phyloP scores from a whole-genome alignment of 208 protist genomes.

The Leptomonas pyrrhocoris region DNA sequence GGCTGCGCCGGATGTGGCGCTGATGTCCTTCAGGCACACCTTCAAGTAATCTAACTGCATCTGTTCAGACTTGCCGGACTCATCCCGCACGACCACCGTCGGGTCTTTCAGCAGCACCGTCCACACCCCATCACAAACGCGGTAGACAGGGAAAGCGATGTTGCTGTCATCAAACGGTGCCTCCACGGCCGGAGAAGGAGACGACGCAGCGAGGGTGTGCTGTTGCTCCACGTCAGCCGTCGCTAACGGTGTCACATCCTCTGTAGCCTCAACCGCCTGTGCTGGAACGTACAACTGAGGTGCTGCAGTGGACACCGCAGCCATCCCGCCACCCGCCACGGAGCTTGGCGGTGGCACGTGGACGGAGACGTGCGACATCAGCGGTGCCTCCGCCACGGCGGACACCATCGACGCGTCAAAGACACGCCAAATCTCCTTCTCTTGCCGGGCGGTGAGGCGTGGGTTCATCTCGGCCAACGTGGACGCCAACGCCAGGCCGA shows the following conservation, averaged over 20 bases:
- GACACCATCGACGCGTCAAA: slow-evolving; percentile 80
- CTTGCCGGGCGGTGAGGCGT: slow-evolving; percentile 59
- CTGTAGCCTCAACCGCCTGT: neutral
- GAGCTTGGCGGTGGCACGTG: slow-evolving; percentile 38
- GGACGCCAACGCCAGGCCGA: slow-evolving; percentile 68
- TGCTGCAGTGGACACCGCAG: neutral
- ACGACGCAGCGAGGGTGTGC: neutral
- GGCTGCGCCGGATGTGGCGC: neutral
- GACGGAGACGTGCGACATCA: slow-evolving; percentile 60
- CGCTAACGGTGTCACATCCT: neutral
- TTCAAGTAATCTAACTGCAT: slow-evolving; percentile 83
- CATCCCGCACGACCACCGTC: slow-evolving; percentile 65
- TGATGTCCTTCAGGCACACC: slow-evolving; percentile 45
- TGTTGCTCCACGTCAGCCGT: neutral
- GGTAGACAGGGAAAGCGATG: slow-evolving; percentile 78
- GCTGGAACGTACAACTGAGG: slow-evolving; percentile 16
- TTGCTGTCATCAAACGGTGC: slow-evolving; percentile 30
- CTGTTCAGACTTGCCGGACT: slow-evolving; percentile 55
- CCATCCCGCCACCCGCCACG: slow-evolving; percentile 12
- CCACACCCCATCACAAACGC: slow-evolving; percentile 73
- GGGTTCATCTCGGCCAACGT: slow-evolving; percentile 73
- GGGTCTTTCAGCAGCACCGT: slow-evolving; percentile 86
- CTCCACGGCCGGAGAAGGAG: neutral
- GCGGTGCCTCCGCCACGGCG: slow-evolving; percentile 59
- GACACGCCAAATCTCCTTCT: slow-evolving; percentile 75